These are phyloP conservation scores for Aspergillus intermedius DNA, from an alignment of 2,329 filamentous ascomycete species.

Conservation along the genomic window DNA sequence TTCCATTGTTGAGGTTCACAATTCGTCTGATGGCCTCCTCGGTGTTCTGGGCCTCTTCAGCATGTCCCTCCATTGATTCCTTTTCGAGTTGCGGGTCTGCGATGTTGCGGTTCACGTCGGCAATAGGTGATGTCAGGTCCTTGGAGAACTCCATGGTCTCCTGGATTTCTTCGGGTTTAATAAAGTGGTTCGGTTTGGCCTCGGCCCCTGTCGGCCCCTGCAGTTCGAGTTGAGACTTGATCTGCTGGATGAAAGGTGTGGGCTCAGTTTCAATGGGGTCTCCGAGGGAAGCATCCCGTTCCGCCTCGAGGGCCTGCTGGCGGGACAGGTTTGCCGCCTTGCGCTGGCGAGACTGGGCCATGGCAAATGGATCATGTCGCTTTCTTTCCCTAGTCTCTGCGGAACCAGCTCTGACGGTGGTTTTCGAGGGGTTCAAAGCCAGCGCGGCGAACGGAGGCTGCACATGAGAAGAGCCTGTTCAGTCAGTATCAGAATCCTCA, in stretches of 20 bases:
- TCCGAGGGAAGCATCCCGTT: slow-evolving; percentile 61
- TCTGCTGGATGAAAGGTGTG: slow-evolving; percentile 66
- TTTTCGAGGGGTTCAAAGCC: slow-evolving; percentile 45
- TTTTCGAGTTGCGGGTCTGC: slow-evolving; percentile 34
- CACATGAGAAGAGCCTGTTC: slow-evolving; percentile 23
- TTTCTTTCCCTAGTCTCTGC: slow-evolving; percentile 58
- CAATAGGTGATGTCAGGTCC: slow-evolving; percentile 47
- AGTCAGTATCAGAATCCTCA: slow-evolving; percentile 6
- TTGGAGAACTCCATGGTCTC: slow-evolving; percentile 62
- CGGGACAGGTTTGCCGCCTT: slow-evolving; percentile 77
- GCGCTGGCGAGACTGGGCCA: slow-evolving; percentile 73
- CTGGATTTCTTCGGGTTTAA: slow-evolving; percentile 62
- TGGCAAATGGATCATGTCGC: slow-evolving; percentile 72
- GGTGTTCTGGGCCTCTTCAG: slow-evolving; percentile 58
- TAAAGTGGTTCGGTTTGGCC: slow-evolving; percentile 64
- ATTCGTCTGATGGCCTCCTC: slow-evolving; percentile 73
- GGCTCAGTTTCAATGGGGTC: slow-evolving; percentile 71
- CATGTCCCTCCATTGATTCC: slow-evolving; percentile 41
- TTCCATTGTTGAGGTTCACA: slow-evolving; percentile 67
- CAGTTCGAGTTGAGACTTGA: slow-evolving; percentile 17
- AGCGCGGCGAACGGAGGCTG: slow-evolving; percentile 45
- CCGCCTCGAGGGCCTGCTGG: slow-evolving; percentile 60
- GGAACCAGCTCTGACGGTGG: slow-evolving; percentile 59
- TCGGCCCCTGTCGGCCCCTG: slow-evolving; percentile 10
- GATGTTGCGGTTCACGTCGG: slow-evolving; percentile 21